Conservation (phyloP, 1,139 yeast species). For the Yamadazyma friedrichii region DNA sequence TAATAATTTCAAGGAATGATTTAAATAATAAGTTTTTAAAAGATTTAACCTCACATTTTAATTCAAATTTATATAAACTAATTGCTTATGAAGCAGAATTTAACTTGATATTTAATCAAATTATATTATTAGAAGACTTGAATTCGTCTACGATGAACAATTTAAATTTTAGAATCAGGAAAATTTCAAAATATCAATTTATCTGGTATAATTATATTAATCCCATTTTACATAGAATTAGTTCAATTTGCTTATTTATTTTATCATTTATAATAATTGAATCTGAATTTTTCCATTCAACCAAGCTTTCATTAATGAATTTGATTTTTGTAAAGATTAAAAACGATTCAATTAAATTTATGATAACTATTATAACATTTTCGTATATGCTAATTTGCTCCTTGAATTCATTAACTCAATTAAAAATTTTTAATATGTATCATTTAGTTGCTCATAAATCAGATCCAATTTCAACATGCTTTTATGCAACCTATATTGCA, state of each 20-base stretch:
- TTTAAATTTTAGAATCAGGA: conserved; percentile 29
- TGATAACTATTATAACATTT: conserved; percentile 42
- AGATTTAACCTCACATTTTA: conserved; percentile 37
- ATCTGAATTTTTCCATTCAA: conserved; percentile 75
- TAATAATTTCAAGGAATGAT: conserved; percentile 33
- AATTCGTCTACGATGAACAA: conserved; percentile 22
- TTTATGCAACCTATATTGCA: conserved; percentile 79
- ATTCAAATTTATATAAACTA: conserved; percentile 35
- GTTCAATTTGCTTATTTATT: conserved; percentile 37
- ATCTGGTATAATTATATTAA: conserved; percentile 37
- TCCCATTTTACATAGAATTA: conserved; percentile 45
- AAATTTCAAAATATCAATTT: conserved; percentile 22
- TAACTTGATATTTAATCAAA: conserved; percentile 29
- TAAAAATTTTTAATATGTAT: conserved; percentile 72
- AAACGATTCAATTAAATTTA: conserved; percentile 29
- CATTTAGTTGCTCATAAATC: conserved; percentile 68
- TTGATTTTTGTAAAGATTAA: conserved; percentile 30
- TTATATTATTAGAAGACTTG: conserved; percentile 42
- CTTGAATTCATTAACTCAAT: conserved; percentile 61
- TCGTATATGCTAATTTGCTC: conserved; percentile 70
- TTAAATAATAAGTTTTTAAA: conserved; percentile 34
- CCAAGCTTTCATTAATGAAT: conserved; percentile 61
- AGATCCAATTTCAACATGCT: conserved; percentile 72
- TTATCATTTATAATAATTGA: conserved; percentile 57
- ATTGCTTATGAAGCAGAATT: conserved; percentile 45